A percentile compares a stretch with the other conserved stretches of the same genome.
phyloP scores from a whole-genome alignment of 2,329 filamentous ascomycete genomes.

The Aspergillus sp. region DNA sequence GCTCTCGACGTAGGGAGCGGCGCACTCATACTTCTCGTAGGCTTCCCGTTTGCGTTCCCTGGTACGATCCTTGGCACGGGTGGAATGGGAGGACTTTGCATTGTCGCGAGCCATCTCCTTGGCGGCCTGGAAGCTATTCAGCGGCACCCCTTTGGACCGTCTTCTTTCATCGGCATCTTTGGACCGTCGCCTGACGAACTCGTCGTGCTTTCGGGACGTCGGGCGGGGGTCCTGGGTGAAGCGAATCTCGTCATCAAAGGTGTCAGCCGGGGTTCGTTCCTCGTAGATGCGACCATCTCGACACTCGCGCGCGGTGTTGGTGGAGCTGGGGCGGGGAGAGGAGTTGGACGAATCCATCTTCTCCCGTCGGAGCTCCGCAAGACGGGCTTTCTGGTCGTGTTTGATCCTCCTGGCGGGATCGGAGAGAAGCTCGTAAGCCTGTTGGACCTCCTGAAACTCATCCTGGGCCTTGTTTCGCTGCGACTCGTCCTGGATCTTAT shows the following conservation, averaged over 20 bases:
- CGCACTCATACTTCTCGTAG: conserved; percentile 30
- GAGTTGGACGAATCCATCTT: conserved; percentile 29
- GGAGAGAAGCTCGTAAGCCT: conserved; percentile 83
- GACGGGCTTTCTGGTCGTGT: conserved; percentile 67
- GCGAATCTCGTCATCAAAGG: conserved; percentile 29
- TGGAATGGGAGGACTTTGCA: conserved; percentile 21
- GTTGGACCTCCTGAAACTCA: conserved; percentile 85
- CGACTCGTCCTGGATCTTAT: conserved; percentile 73
- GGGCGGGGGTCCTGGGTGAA: conserved; percentile 30
- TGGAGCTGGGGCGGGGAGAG: conserved; percentile 11
- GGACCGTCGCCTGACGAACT: conserved; percentile 25
- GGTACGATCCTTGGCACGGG: conserved; percentile 31
- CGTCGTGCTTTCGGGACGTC: conserved; percentile 32
- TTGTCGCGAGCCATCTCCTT: conserved; percentile 26
- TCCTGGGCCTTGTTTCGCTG: conserved; percentile 70
- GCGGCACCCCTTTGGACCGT: conserved; percentile 21
- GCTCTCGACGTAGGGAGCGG: conserved; percentile 21
- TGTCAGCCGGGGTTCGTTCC: conserved; percentile 30
- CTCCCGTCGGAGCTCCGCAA: conserved; percentile 56
- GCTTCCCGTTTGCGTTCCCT: conserved; percentile 34
- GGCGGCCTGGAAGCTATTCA: conserved; percentile 15
- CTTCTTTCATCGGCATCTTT: conserved; percentile 31
- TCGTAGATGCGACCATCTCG: conserved; percentile 37
- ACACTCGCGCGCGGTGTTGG: conserved; percentile 23
- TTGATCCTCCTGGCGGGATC: conserved; percentile 62